Evolutionary conservation across 495 filamentous ascomycete species (phyloP), one percentile per base, ranked within the genome.

Genomic region (Trichoderma reesei): DNA sequence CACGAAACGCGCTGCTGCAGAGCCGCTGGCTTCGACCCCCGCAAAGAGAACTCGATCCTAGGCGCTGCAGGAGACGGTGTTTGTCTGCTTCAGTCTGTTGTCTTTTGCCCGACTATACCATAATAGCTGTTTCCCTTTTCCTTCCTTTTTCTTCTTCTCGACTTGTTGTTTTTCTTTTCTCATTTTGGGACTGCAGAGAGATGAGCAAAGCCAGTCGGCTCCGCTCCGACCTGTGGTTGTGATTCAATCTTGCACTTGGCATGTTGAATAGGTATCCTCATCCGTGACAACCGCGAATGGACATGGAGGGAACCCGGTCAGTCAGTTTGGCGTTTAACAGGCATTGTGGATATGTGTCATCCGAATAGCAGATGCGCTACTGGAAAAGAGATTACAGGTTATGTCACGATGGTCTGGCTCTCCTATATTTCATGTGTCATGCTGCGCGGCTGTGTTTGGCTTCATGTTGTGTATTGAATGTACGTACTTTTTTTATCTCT

Each of bases 311-410:
- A 56, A 31, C 34, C 26, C 26, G 31, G 51, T 33, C 51, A 56
- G 51, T 56, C 51, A 56, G 51, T 56, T 56, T 56, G 51, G 51
- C 51, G 51, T 56, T 56, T 56, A 34, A 26, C 31, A 56, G 51
- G 51, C 51, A 56, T 33, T 56, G 51, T 56, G 51, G 51, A 56
- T 56, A 56, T 56, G 51, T 56, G 51, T 36, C 31, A 56, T 56
- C 26, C 51, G 51, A 56, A 56, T 56, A 56, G 51, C 51, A 56
- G 51, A 56, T 56, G 51, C 51, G 34, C 51, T 9, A 56, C 51
- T 56, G 10, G 51, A 34, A 56, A 56, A 56, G 51, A 56, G 51
- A 56, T 56, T 33, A 56, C 51, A 56, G 51, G 51, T 31, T 36
- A 56, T 56, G 51, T 56, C 26, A 56, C 26, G 51, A 56, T 56